These are phyloP conservation scores for Cordyceps tenuipes DNA, from an alignment of 2,329 filamentous ascomycete species.

Conservation along the genomic window DNA sequence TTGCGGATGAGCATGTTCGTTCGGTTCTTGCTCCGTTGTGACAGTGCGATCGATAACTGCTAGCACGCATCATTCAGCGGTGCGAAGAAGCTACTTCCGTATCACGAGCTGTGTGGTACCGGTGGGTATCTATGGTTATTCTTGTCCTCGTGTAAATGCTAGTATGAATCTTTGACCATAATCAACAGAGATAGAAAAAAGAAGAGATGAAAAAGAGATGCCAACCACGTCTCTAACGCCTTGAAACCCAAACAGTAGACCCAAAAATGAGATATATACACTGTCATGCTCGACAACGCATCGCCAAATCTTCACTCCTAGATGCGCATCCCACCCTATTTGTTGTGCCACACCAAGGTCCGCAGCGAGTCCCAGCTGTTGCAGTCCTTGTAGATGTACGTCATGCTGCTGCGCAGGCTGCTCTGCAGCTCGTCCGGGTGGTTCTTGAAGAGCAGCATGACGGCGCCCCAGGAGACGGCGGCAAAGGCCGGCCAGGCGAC, in stretches of 20 bases:
- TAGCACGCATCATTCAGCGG: no score
- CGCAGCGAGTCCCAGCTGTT: slow-evolving; percentile 81
- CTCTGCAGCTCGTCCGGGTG: slow-evolving; percentile 86
- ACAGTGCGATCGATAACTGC: no score
- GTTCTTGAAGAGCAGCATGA: slow-evolving; percentile 93
- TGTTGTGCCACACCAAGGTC: slow-evolving; percentile 82
- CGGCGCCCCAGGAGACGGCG: slow-evolving; percentile 78
- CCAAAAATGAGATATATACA: background rate
- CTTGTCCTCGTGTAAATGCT: slow-evolving; percentile 5
- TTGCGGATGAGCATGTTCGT: no score
- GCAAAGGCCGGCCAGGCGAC: slow-evolving; percentile 93
- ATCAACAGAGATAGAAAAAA: background rate
- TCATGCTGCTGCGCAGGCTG: slow-evolving; percentile 91
- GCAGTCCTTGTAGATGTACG: slow-evolving; percentile 87
- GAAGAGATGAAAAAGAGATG: background rate
- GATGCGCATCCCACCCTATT: slow-evolving; percentile 27
- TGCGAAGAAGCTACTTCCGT: no score
- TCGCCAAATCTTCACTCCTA: no score
- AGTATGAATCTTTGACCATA: background rate
- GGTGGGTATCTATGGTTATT: background rate
- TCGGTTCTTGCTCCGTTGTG: no score
- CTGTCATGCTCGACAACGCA: no score
- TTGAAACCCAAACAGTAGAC: background rate
- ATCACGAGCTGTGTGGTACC: no score
- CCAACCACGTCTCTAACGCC: background rate